Evolutionary conservation across 2,329 filamentous ascomycete genomes (phyloP).

Genomic region (Microsporum ferrugineum): DNA sequence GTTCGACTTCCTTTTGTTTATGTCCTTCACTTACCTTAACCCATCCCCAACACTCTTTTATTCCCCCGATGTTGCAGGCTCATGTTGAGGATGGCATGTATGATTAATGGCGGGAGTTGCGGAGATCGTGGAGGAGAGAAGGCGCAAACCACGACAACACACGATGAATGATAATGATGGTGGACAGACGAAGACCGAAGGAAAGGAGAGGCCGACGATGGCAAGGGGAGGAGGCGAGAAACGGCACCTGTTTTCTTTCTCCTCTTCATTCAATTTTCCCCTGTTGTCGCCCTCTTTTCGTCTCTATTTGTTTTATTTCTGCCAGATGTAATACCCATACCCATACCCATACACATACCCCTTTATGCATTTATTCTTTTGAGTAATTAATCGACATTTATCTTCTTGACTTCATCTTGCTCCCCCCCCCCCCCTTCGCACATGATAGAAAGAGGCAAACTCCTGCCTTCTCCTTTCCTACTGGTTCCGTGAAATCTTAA

Average conservation of each 20-base stretch:
- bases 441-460: not conserved
- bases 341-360: not conserved
- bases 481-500: not conserved
- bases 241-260: not conserved
- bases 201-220: not conserved
- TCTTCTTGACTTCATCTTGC: not conserved
- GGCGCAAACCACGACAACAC: not conserved
- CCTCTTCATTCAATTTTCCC: not conserved
- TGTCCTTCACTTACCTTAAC: not conserved
- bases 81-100: slow-evolving; percentile 2
- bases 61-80: not conserved
- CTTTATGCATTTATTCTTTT: not conserved
- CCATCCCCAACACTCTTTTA: slow-evolving; percentile 1
- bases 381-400: not conserved
- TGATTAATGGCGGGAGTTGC: slow-evolving; percentile 2
- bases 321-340: slow-evolving; percentile 4
- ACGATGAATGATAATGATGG: slow-evolving; percentile 3
- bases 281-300: not conserved
- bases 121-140: not conserved
- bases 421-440: not conserved
- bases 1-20: not conserved
- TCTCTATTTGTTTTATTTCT: not conserved
- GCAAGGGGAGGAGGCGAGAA: no score
- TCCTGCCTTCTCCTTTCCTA: not conserved
- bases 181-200: not conserved